Percentiles rank a stretch among this genome's conserved stretches.
Evolutionary conservation across 2,329 filamentous ascomycete species (phyloP).

Genomic region (Stagonosporopsis chrysanthemi): DNA sequence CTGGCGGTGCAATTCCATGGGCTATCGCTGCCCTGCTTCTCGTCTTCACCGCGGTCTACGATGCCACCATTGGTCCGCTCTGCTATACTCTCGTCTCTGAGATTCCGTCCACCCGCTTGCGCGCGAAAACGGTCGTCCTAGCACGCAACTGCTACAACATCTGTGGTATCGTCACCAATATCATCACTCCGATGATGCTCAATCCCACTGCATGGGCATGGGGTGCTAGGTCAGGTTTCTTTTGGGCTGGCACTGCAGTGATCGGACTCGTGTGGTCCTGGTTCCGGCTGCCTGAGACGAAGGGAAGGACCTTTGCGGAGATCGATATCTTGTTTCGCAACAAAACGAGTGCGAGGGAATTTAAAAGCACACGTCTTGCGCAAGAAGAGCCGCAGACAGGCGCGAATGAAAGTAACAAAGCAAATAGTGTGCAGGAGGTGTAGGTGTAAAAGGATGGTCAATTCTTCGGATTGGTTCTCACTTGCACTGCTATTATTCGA

Average conservation of each 20-base stretch:
- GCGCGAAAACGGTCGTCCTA: slow-evolving; percentile 87
- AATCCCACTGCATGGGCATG: slow-evolving; percentile 73
- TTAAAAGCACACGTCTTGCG: slow-evolving; percentile 6
- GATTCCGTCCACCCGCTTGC: slow-evolving; percentile 77
- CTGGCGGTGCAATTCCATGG: slow-evolving; percentile 4
- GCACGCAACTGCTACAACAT: slow-evolving; percentile 78
- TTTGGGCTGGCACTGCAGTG: slow-evolving; percentile 80
- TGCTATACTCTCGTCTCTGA: slow-evolving; percentile 77
- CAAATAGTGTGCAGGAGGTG: neutral
- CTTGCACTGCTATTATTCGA: no score
- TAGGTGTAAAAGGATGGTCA: no score
- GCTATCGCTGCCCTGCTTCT: slow-evolving; percentile 20
- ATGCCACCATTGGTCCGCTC: slow-evolving; percentile 47
- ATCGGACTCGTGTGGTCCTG: slow-evolving; percentile 77
- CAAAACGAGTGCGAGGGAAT: slow-evolving; percentile 27
- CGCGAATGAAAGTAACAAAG: neutral
- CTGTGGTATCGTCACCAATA: slow-evolving; percentile 78
- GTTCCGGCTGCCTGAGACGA: slow-evolving; percentile 79
- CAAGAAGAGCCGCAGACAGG: neutral
- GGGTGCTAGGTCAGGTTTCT: slow-evolving; percentile 83
- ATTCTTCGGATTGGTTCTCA: no score
- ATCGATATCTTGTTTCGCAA: slow-evolving; percentile 80
- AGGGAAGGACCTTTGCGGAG: slow-evolving; percentile 80
- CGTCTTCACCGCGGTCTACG: slow-evolving; percentile 22
- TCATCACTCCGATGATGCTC: slow-evolving; percentile 70